Percentiles rank a stretch among this genome's conserved stretches.
phyloP scores from a whole-genome alignment of 352 stramenopile genomes.

The Phytophthora podocarpi region DNA sequence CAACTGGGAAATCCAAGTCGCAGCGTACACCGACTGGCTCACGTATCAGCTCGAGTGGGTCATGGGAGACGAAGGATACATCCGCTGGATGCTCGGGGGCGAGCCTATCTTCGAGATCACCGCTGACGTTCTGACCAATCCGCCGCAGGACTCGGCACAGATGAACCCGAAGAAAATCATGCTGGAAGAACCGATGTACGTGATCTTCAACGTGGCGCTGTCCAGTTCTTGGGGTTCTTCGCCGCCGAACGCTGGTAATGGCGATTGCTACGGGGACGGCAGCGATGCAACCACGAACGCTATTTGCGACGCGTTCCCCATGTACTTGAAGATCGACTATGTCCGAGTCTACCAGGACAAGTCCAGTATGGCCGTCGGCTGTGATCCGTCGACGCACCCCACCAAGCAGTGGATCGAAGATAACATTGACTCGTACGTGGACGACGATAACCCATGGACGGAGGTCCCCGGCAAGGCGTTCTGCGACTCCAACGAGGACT shows the following conservation, averaged over 20 bases:
- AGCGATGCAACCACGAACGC: conserved; percentile 33
- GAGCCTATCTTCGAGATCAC: conserved; percentile 90
- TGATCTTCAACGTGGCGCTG: conserved; percentile 95
- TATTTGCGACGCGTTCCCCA: conserved; percentile 68
- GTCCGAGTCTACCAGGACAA: conserved; percentile 70
- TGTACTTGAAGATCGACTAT: conserved; percentile 83
- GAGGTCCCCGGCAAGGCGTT: conserved; percentile 60
- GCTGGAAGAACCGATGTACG: conserved; percentile 93
- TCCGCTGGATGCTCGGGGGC: conserved; percentile 82
- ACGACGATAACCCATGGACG: conserved; percentile 56
- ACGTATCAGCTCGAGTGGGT: conserved; percentile 80
- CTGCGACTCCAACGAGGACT: conserved; percentile 60
- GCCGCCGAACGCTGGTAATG: conserved; percentile 60
- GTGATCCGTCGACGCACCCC: conserved; percentile 58
- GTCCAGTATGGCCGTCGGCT: conserved; percentile 51
- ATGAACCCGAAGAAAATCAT: conserved; percentile 90
- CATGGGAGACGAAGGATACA: conserved; percentile 52
- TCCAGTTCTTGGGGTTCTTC: conserved; percentile 81
- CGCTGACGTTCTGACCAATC: conserved; percentile 52
- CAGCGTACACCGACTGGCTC: conserved; percentile 83
- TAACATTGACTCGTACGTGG: conserved; percentile 72
- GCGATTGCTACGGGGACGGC: conserved; percentile 46
- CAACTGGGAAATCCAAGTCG: conserved; percentile 86
- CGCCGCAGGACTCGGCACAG: conserved; percentile 50
- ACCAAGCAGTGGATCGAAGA: conserved; percentile 74